Base-by-base conservation (phyloP, 371 early-diverging fungal genomes). In the Syncephalastrum sp. region DNA sequence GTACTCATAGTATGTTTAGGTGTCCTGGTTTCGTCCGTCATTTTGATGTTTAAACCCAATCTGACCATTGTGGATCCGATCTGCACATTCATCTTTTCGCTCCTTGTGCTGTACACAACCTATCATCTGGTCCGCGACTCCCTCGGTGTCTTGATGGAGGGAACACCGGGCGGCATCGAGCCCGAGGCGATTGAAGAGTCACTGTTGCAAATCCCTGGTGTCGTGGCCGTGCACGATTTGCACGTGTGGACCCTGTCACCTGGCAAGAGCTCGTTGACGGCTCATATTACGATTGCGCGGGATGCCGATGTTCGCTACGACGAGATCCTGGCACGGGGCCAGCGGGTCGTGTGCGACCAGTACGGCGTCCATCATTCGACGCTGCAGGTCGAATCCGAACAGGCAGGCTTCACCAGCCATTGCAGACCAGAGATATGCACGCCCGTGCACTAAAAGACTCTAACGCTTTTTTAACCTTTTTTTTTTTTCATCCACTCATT, bases 1-100 rank as follows among this genome's bases (percentile, higher is more conserved):
- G 16, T n/a, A 44, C 14, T 53, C 38, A 17, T 19, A 5, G 42
- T 53, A 14, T 33, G 21, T 1, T 24, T 42, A 71, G 75, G 96
- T 16, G 95, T 96, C 5, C 68, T 96, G 38, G 82, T 92, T 45
- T 93, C 96, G 12, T 83, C 91, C 6, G 74, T 88, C 19, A 69
- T 92, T 41, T 83, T 92, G 16, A 84, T 82, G 42, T 79, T 89
- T 59, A 81, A 84, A 52, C 93, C 93, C 5, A 60, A 65, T 7
- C 65, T 69, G 52, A 83, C 86, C 16, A 81, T 87, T 63, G 87
- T 92, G 24, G 94, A 96, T 67, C 91, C 94, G 3, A 57, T 92
- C 21, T 94, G 93, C 73, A 94, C 94, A 3, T 85, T 94, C 61
- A 41, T 91, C 27, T 96, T 94, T 67, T 89, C 92, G 2, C 64